These are phyloP conservation scores for Penicillium herquei DNA, from an alignment of 495 filamentous ascomycete species.

Conservation along the genomic window DNA sequence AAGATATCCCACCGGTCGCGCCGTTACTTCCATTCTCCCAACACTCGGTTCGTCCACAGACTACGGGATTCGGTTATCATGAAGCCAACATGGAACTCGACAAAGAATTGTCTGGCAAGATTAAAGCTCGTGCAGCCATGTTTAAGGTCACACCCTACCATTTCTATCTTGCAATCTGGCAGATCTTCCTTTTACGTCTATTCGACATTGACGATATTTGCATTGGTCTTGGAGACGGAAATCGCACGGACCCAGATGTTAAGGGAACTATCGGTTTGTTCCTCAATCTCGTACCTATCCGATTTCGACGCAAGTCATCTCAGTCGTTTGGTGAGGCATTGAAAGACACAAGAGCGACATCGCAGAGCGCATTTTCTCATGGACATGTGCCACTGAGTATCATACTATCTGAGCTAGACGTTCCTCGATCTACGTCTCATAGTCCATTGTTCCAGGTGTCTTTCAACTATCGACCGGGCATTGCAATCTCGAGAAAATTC, in stretches of 20 bases:
- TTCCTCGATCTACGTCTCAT: slow-evolving; percentile 28
- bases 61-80: slow-evolving; percentile 13
- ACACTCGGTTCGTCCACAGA: slow-evolving; percentile 6
- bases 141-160: slow-evolving; percentile 39
- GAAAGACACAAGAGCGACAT: slow-evolving; percentile 13
- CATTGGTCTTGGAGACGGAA: slow-evolving; percentile 46
- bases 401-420: slow-evolving; percentile 35
- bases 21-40: slow-evolving; percentile 37
- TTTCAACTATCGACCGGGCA: slow-evolving; percentile 35
- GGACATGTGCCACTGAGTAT: slow-evolving; percentile 44
- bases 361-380: slow-evolving; percentile 18
- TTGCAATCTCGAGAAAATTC: slow-evolving; percentile 13
- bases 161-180: slow-evolving; percentile 41
- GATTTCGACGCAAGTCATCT: slow-evolving; percentile 20
- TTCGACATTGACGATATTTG: slow-evolving; percentile 32
- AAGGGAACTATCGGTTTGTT: slow-evolving; percentile 36
- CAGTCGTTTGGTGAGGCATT: slow-evolving; percentile 14
- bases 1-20: slow-evolving; percentile 21
- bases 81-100: slow-evolving; percentile 15
- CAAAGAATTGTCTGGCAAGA: slow-evolving; percentile 3
- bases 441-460: slow-evolving; percentile 41
- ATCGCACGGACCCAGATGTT: slow-evolving; percentile 30
- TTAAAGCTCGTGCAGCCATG: slow-evolving; percentile 18
- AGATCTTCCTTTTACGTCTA: slow-evolving; percentile 26
- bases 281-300: slow-evolving; percentile 48